phyloP scores from a whole-genome alignment of 75 land plant species.

The Adiantum capillusveneris region DNA sequence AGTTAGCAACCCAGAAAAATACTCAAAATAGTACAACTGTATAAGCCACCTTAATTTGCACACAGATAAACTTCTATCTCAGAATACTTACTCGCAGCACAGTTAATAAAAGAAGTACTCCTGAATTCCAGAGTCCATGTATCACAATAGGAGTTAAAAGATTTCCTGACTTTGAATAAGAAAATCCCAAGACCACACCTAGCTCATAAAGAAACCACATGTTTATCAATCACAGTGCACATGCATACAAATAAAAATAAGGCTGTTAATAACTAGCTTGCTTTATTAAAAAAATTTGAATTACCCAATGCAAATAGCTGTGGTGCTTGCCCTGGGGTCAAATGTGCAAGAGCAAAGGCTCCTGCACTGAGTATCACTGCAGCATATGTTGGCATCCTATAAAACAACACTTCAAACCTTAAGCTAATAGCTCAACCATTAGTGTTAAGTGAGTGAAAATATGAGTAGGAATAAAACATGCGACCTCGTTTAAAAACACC shows the following conservation, averaged over 20 bases:
- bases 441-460: background rate
- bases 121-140: constrained; percentile 94
- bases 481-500: too few relatives aligned
- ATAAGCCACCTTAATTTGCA: too few relatives aligned
- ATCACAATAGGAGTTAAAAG: constrained; percentile 77
- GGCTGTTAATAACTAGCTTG: background rate
- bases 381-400: constrained; percentile 87
- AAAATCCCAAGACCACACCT: constrained; percentile 82
- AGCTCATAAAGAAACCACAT: constrained; percentile 1
- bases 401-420: too few relatives aligned
- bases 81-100: constrained; percentile 59
- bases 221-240: too few relatives aligned
- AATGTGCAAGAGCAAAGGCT: constrained; percentile 89
- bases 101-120: constrained; percentile 80
- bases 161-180: constrained; percentile 91
- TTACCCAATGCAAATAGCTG: constrained; percentile 88
- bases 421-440: too few relatives aligned
- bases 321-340: constrained; percentile 90
- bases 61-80: too few relatives aligned
- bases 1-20: too few relatives aligned
- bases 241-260: too few relatives aligned
- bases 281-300: background rate
- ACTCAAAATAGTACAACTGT: too few relatives aligned
- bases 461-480: background rate
- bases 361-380: constrained; percentile 71